Conservation (phyloP, 176 grass and related monocot genomes). For the Hordeum marinum region DNA sequence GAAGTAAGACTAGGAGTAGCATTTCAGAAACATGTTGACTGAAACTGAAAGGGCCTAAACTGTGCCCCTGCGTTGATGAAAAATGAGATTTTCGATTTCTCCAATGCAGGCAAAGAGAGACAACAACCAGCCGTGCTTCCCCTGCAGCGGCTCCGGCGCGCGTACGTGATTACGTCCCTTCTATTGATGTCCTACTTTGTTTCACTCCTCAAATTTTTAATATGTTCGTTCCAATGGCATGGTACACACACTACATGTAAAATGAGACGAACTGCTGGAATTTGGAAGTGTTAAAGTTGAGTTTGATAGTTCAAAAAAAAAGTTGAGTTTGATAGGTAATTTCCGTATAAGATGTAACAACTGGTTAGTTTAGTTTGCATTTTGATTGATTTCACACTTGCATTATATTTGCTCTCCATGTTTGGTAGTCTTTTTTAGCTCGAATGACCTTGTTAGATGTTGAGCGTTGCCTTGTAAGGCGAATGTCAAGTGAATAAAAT, state of each 20-base stretch:
- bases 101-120: slow-evolving; percentile 84
- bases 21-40: not conserved
- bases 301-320: too few species aligned
- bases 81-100: not conserved
- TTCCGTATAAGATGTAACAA: not conserved
- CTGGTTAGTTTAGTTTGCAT: not conserved
- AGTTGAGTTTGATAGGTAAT: too few species aligned
- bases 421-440: not conserved
- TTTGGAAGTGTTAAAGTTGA: not conserved
- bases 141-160: slow-evolving; percentile 85
- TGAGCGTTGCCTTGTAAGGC: not conserved
- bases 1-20: not conserved
- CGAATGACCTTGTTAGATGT: not conserved
- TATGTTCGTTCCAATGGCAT: not conserved
- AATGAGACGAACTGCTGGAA: not conserved
- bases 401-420: not conserved
- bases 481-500: too few species aligned
- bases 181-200: not conserved
- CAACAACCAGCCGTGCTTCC: slow-evolving; percentile 88
- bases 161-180: slow-evolving; percentile 40
- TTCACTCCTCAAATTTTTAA: not conserved
- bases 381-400: not conserved
- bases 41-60: not conserved
- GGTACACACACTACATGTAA: not conserved
- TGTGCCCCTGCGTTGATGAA: not conserved